Evolutionary conservation across 495 filamentous ascomycete genomes (phyloP).

Genomic region (Neurospora sp.): DNA sequence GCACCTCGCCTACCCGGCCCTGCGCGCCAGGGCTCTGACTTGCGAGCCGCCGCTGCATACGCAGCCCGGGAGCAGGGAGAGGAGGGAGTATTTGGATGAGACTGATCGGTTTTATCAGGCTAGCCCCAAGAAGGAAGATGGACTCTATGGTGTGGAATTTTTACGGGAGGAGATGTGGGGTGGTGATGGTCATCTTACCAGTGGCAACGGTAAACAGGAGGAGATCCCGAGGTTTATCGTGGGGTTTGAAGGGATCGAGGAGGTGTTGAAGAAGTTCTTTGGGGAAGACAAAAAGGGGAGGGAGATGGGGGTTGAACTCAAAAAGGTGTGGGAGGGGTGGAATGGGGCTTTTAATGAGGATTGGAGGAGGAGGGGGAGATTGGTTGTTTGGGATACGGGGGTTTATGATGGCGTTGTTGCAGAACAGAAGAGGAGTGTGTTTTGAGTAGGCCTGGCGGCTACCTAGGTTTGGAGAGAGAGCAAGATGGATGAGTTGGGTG

Average conservation of each 20-base stretch:
- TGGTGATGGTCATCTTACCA: not conserved
- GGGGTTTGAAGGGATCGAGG: slow-evolving; percentile 44
- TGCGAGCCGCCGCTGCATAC: slow-evolving; percentile 82
- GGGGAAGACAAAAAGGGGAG: slow-evolving; percentile 36
- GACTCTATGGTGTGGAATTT: slow-evolving; percentile 37
- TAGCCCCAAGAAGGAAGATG: not conserved
- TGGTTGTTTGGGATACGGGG: slow-evolving; percentile 65
- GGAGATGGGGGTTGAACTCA: slow-evolving; percentile 32
- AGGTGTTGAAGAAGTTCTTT: slow-evolving; percentile 34
- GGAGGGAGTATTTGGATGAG: slow-evolving; percentile 68
- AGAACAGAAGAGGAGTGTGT: not conserved
- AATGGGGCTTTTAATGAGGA: slow-evolving; percentile 88
- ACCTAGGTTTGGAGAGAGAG: not conserved
- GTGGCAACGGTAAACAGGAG: slow-evolving; percentile 12
- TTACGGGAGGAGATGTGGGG: slow-evolving; percentile 37
- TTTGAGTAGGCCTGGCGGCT: not conserved
- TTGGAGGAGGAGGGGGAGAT: slow-evolving; percentile 69
- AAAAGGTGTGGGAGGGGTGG: slow-evolving; percentile 57
- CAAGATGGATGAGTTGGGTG: not conserved
- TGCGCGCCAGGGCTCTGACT: slow-evolving; percentile 76
- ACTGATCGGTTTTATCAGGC: slow-evolving; percentile 71
- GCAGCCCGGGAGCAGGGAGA: slow-evolving; percentile 33
- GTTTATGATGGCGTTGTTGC: slow-evolving; percentile 13
- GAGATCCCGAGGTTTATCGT: slow-evolving; percentile 45
- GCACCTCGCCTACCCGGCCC: slow-evolving; percentile 62